Base-by-base conservation (phyloP, 805 yeast species). In the Sugiyamaella mastotermitis region DNA sequence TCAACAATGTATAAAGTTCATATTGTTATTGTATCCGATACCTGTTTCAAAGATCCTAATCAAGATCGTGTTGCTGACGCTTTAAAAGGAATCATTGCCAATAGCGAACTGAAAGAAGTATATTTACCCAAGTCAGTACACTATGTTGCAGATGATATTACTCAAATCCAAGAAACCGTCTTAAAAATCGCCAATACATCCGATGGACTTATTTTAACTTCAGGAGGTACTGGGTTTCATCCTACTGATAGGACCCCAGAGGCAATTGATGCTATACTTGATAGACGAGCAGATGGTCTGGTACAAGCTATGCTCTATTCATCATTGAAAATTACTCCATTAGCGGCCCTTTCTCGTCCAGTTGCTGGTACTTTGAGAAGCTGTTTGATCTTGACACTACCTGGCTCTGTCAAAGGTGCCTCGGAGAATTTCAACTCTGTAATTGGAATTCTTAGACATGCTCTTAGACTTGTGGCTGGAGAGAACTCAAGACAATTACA, bases 141-240 rank as follows among this genome's bases (percentile, higher is more conserved):
- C 26, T 39, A 63, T 20, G 64, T 69, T 5, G 60, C 72, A 1
- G 77, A 72, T 43, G 55, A 58, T 8, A 32, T 32, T 2, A 46
- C 44, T 20, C 54, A 47, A 11, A 66, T 71, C 22, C 65, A 60
- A 33, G 21, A 31, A 29, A 39, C 4, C 42, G 32, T 2, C 40
- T 69, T 40, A 8, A 37, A 49, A 8, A 56, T 65, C 60, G 52
- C 60, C 1, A 33, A 29, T 3, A 50, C 45, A 27, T 9, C 34
- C 11, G 49, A 42, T 3, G 13, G 39, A 8, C 33, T 71, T 14
- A 53, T 73, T 6, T 29, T 73, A n/a, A 68, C 76, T 1, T 55
- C 69, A 20, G 79, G 79, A 3, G 78, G 79, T 0, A 73, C 79
- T 0, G 78, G 79, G 4, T 70, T 73, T 49, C 52, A 69, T 2